These are phyloP conservation scores for Viscum album DNA, from an alignment of 177 flowering plant species.

Conservation along the genomic window DNA sequence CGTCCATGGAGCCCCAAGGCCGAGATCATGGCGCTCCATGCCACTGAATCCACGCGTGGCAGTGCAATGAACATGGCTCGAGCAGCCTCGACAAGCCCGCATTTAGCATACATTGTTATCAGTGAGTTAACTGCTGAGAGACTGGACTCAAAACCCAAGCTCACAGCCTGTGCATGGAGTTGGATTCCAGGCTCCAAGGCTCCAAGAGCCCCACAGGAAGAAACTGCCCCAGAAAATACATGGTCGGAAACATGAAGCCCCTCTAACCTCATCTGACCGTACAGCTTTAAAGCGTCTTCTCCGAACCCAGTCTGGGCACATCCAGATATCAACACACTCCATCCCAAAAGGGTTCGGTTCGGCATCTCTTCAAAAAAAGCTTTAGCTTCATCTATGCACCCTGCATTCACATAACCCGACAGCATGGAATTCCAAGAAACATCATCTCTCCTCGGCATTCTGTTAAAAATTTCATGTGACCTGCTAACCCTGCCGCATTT, in stretches of 20 bases:
- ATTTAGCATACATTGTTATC: constrained; percentile 48
- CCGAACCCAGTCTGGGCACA: constrained; percentile 39
- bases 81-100: constrained; percentile 39
- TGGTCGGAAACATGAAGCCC: constrained; percentile 44
- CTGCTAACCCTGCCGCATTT: constrained; percentile 18
- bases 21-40: constrained; percentile 47
- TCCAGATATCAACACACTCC: constrained; percentile 48
- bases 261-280: constrained; percentile 30
- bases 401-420: constrained; percentile 25
- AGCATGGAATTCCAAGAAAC: constrained; percentile 33
- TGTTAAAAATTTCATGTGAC: constrained; percentile 22
- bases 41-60: constrained; percentile 28
- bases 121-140: constrained; percentile 48
- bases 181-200: constrained; percentile 39
- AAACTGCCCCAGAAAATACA: constrained; percentile 44
- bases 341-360: constrained; percentile 24
- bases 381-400: constrained; percentile 21
- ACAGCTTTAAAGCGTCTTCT: constrained; percentile 39
- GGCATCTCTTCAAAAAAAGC: constrained; percentile 22
- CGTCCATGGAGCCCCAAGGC: constrained; percentile 54
- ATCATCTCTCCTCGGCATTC: constrained; percentile 26
- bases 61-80: constrained; percentile 24
- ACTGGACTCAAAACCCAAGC: constrained; percentile 37
- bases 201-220: constrained; percentile 41
- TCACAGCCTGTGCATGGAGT: constrained; percentile 41